These are phyloP conservation scores for Xylaria sp. DNA, from an alignment of 2,329 filamentous ascomycete genomes.

Conservation along the genomic window DNA sequence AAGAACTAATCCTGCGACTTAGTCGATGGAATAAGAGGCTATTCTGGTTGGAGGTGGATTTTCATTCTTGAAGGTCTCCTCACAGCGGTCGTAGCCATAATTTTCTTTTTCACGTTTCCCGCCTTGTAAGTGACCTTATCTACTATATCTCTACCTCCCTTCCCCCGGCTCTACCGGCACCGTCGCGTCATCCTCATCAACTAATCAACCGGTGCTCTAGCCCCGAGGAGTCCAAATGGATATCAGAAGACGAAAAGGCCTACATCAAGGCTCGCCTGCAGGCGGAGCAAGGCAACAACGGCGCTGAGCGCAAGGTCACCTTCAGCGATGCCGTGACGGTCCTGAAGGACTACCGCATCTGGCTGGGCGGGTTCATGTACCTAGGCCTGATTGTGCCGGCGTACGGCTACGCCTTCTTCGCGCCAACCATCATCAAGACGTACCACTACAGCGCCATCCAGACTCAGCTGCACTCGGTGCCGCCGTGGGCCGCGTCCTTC, in stretches of 20 bases:
- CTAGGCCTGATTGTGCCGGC: constrained; percentile 82
- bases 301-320: constrained; percentile 70
- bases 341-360: constrained; percentile 79
- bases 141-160: neutral
- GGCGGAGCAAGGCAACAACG: constrained; percentile 75
- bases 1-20: constrained; percentile 28
- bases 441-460: constrained; percentile 71
- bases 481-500: constrained; percentile 76
- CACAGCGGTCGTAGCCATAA: constrained; percentile 52
- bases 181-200: no score
- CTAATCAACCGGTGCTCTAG: constrained; percentile 31
- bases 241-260: constrained; percentile 73
- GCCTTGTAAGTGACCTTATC: constrained; percentile 63
- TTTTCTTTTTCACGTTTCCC: constrained; percentile 76
- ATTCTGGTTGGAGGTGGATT: constrained; percentile 82
- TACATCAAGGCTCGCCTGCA: constrained; percentile 75
- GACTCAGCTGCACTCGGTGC: constrained; percentile 68
- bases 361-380: constrained; percentile 83
- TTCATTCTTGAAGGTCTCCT: constrained; percentile 81
- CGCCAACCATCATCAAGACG: constrained; percentile 75
- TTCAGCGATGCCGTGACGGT: constrained; percentile 69
- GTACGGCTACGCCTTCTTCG: constrained; percentile 82
- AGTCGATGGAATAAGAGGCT: constrained; percentile 75
- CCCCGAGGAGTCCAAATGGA: constrained; percentile 79
- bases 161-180: neutral